These are phyloP conservation scores for Fraxinus cuspidata DNA, from an alignment of 257 asterid species.

Conservation along the genomic window DNA sequence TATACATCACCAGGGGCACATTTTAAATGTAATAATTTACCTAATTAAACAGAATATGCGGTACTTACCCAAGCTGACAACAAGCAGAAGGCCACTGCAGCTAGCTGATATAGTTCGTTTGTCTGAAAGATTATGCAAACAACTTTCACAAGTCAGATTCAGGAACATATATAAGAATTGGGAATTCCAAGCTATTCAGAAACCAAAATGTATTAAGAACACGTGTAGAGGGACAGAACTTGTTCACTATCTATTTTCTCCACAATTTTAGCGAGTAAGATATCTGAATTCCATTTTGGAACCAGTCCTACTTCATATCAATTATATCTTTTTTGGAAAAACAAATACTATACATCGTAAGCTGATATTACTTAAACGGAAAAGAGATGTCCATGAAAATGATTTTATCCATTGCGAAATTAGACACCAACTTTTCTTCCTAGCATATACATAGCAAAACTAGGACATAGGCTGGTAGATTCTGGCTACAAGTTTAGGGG, in stretches of 20 bases:
- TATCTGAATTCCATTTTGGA: slow-evolving; percentile 11
- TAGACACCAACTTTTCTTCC: slow-evolving; percentile 12
- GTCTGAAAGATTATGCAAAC: slow-evolving; percentile 55
- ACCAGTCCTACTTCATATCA: not conserved
- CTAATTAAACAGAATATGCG: not conserved
- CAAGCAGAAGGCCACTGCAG: slow-evolving; percentile 95
- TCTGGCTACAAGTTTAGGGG: not conserved
- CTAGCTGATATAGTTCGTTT: slow-evolving; percentile 91
- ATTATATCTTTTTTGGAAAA: not conserved
- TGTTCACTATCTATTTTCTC: not conserved
- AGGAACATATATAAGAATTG: not conserved
- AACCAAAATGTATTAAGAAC: slow-evolving; percentile 3
- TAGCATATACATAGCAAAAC: slow-evolving; percentile 2
- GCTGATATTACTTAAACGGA: not conserved
- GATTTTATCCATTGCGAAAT: not conserved
- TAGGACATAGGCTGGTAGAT: not conserved
- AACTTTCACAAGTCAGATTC: slow-evolving; percentile 30
- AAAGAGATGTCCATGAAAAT: not conserved
- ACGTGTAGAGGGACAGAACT: not conserved
- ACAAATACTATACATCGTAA: not conserved
- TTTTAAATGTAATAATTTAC: slow-evolving; percentile 4
- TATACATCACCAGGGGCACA: not conserved
- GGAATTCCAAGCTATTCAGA: not conserved
- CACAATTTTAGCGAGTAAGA: slow-evolving; percentile 1
- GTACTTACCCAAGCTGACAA: slow-evolving; percentile 89